Evolutionary conservation across 169 alveolate genomes (phyloP), one percentile per base, ranked within the genome.

Genomic region (Cryptosporidium parvum): DNA sequence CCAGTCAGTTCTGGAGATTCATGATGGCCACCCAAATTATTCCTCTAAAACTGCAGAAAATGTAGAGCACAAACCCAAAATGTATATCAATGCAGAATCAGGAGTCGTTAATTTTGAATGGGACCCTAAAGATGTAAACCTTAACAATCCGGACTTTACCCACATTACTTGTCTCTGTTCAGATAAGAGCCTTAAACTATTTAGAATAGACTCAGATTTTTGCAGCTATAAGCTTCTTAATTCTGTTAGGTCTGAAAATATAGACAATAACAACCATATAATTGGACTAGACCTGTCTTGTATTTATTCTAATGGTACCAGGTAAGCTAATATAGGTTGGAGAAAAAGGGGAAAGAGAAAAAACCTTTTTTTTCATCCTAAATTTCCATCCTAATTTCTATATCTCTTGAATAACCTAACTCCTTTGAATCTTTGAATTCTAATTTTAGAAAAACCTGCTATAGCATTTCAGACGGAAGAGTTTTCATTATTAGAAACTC

Each of bases 381-480:
- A 31, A 53, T 26, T 9, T 56, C 67, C 26, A n/a, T 3, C 62
- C 7, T 14, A 31, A 53, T 26, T 9, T 56, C 67, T 23, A n/a
- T 3, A 26, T n/a, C 67, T 10, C 7, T 48, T 48, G 14, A 31
- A 31, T 33, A 26, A 65, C 31, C 51, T n/a, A 65, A 16, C 51
- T 37, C 70, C 45, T 29, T 23, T 31, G 23, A 65, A 21, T 44
- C 33, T 75, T 33, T 23, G 35, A n/a, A 72, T 0, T 9, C 52
- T 58, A 5, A 39, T 26, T 23, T 59, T 59, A 75, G 86, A 44
- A 59, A 51, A 80, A 65, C 89, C 21, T 58, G 89, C 3, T 80
- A 44, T 80, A 80, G 89, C 33, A 62, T 80, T 45, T 80, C 89
- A 33, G 89, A 80, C 35, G 89, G 89, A 48, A 80, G 89, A 62